Evolutionary conservation across 2,329 filamentous ascomycete genomes (phyloP), one percentile per base, ranked within the genome.

Genomic region (Colletotrichum aenigma): DNA sequence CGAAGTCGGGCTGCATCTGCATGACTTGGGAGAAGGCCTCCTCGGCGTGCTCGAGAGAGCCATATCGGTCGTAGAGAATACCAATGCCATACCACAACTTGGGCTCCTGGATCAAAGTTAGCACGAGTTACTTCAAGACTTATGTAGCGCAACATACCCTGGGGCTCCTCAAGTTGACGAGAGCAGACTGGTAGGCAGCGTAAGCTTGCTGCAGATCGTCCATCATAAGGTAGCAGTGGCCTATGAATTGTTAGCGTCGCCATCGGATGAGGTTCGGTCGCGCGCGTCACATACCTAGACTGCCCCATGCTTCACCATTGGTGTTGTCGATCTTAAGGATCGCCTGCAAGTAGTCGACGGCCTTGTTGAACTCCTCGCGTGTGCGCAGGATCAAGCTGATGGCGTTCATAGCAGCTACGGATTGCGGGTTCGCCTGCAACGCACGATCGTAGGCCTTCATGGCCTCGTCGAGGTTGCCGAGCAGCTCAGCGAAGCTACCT

Each of bases 171-270:
- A 99, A 89, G 84, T 98, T 96, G 77, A 98, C 96, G 8, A 98
- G 87, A 7, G 97, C 97, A 83, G 97, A 95, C 84, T 99, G 97
- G 83, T 99, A 99, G 1, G 97, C 96, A 36, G 95, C 95, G 82
- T 99, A 99, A 1, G 97, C 97, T 82, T 98, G 96, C 85, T 98
- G 97, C 38, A 98, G 87, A 81, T 98, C 96, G 82, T 99, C 97
- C 91, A 98, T 98, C 97, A 99, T 99, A 30, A 99, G 89, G 83
- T 96, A 98, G 86, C 97, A 98, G 84, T 98, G 97, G n/a, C 97
- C 95, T 96, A 79, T 16, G 60, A 34, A 7, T 56, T 79, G 79
- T 81, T 66, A 83, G 80, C 32, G n/a, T 64, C 32, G 13, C 32
- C 15, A 61, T 55, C 12, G 15, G 24, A 10, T 26, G 24, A 34